These are phyloP conservation scores for Tritrichomonas foetus DNA, from an alignment of 208 protist genomes.

Conservation along the genomic window DNA sequence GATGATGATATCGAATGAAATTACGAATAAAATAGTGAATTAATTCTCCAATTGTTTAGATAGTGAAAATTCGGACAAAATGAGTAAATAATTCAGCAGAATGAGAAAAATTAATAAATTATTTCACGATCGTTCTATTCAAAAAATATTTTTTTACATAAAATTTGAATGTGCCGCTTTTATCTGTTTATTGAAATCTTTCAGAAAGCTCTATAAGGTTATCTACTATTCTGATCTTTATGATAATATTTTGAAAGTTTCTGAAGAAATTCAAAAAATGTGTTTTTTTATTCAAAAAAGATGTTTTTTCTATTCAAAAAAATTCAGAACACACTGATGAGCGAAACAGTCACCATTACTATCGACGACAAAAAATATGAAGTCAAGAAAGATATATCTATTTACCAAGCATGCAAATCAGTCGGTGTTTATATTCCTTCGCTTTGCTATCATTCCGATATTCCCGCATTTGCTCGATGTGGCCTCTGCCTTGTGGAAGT, in stretches of 20 bases:
- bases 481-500: constrained; percentile 1
- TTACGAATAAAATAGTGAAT: neutral
- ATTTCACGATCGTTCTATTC: neutral
- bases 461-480: neutral
- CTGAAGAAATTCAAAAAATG: too few species aligned
- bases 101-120: neutral
- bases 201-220: neutral
- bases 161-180: neutral
- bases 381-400: neutral
- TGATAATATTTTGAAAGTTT: too few species aligned
- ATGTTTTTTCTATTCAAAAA: too few species aligned
- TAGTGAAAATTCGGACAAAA: neutral
- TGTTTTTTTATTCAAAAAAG: neutral
- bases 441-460: neutral
- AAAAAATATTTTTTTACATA: neutral
- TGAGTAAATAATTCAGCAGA: neutral
- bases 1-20: too few species aligned
- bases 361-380: neutral
- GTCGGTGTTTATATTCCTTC: neutral
- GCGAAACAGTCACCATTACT: neutral
- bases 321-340: too few species aligned
- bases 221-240: too few species aligned
- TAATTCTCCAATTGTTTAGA: neutral
- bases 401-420: neutral
- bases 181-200: neutral